Base-by-base conservation (phyloP, 768 basidiomycete species). In the Omphalotus guepiniiformis region DNA sequence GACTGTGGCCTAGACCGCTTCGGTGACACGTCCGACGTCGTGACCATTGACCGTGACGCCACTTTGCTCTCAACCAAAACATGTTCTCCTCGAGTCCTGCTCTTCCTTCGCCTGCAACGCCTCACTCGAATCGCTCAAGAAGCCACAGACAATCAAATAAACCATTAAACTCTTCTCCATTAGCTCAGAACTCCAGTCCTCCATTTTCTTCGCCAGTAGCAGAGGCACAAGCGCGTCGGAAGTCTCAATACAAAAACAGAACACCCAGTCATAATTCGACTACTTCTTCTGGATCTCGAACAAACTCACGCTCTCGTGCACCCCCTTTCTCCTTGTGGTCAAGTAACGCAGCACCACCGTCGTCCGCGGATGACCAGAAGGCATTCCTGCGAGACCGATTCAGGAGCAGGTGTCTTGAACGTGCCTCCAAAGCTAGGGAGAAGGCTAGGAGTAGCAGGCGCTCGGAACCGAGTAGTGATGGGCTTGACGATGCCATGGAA, bases 401-500 rank as follows among this genome's bases (percentile, higher is more conserved):
- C 51, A 76, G 76, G 55, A 76, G 75, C 3, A 73, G 76, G 41
- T 86, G 83, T 60, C 57, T 83, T 36, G 80, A 84, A 58, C 70
- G 83, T 16, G 83, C 81, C 0, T 68, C 70, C 27, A 75, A 74
- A 52, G 79, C 78, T 18, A 69, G 84, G 38, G 71, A 72, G 34
- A 72, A 68, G 25, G 75, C 74, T 9, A 61, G 83, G 12, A 52
- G 52, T 30, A 57, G 60, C 25, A 59, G 61, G 18, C 64, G 64
- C 13, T 63, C 71, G 42, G 58, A 58, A 18, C 57, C 62, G 7
- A 79, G 74, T 51, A 79, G 82, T 53, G 80, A 83, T 56, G 70
- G 60, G 1, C 67, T 64, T 48, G 77, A 74, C 26, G 61, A 63
- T 30, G 62, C 59, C 15, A 73, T 76, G 69, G 72, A 74, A 39